Conservation (phyloP, 495 filamentous ascomycete species). For the Aspergillus avenaceus region DNA sequence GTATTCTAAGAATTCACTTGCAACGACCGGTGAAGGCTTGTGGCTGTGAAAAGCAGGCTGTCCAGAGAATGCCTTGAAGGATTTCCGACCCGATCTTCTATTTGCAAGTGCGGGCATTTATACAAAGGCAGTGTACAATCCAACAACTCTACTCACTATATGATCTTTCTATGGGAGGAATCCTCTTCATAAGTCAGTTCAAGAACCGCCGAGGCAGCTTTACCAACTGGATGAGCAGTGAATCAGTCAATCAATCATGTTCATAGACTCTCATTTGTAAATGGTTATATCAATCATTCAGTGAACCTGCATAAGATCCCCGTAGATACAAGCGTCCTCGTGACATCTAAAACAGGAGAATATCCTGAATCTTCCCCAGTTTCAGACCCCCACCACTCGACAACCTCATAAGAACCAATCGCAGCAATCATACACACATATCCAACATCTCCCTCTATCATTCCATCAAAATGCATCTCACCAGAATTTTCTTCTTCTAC, state of each 20-base stretch:
- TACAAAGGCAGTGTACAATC: not conserved
- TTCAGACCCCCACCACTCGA: too few relatives aligned
- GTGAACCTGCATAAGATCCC: too few relatives aligned
- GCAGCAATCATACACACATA: too few relatives aligned
- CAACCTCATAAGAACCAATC: too few relatives aligned
- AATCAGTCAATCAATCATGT: too few relatives aligned
- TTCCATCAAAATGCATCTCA: not conserved
- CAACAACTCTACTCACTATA: not conserved
- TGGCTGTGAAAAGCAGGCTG: not conserved
- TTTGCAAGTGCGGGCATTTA: not conserved
- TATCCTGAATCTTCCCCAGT: too few relatives aligned
- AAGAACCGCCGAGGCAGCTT: not conserved
- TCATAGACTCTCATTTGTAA: not conserved
- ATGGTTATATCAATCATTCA: not conserved
- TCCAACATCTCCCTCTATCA: too few relatives aligned
- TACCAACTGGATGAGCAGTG: not conserved
- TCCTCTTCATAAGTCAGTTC: not conserved
- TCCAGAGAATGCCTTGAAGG: not conserved
- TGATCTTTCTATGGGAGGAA: not conserved
- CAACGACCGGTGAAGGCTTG: too few relatives aligned
- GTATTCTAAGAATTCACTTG: too few relatives aligned
- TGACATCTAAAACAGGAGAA: too few relatives aligned
- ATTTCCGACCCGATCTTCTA: not conserved
- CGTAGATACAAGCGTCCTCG: too few relatives aligned
- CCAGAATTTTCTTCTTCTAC: not conserved